Percentiles rank a stretch among this genome's conserved stretches.
These are phyloP conservation scores for Bauhinia variegata DNA, from an alignment of 306 rosid species.

Conservation along the genomic window DNA sequence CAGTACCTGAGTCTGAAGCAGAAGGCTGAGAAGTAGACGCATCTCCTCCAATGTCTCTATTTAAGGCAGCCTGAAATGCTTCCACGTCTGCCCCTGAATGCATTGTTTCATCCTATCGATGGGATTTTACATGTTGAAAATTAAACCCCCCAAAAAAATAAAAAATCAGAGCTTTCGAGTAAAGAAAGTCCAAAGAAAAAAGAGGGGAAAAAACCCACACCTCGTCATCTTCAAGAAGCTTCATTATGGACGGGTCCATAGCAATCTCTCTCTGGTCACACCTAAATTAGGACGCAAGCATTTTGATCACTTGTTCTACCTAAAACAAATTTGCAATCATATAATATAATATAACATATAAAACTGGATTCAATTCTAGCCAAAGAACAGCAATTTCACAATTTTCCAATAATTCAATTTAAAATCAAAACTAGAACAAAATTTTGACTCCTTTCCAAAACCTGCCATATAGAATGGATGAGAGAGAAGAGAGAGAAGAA, in stretches of 20 bases:
- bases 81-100: constrained; percentile 89
- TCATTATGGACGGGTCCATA: constrained; percentile 89
- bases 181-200: constrained; percentile 5
- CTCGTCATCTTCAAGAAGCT: constrained; percentile 94
- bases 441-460: no score
- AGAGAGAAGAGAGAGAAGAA: no score
- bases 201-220: constrained; percentile 41
- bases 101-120: constrained; percentile 76
- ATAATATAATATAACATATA: no score
- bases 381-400: no score
- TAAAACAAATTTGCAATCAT: no score
- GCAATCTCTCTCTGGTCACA: constrained; percentile 24
- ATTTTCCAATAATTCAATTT: no score
- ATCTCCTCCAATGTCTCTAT: constrained; percentile 81
- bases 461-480: no score
- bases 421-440: no score
- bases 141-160: constrained; percentile 1
- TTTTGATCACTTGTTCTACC: not conserved
- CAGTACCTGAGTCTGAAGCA: constrained; percentile 59
- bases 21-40: constrained; percentile 55
- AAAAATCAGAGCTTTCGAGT: constrained; percentile 8
- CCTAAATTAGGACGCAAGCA: not conserved
- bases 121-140: constrained; percentile 7
- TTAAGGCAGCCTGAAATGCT: constrained; percentile 86
- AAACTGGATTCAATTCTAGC: no score